Conservation (phyloP, 257 asterid genomes). For the Solanum gandarillasii region DNA sequence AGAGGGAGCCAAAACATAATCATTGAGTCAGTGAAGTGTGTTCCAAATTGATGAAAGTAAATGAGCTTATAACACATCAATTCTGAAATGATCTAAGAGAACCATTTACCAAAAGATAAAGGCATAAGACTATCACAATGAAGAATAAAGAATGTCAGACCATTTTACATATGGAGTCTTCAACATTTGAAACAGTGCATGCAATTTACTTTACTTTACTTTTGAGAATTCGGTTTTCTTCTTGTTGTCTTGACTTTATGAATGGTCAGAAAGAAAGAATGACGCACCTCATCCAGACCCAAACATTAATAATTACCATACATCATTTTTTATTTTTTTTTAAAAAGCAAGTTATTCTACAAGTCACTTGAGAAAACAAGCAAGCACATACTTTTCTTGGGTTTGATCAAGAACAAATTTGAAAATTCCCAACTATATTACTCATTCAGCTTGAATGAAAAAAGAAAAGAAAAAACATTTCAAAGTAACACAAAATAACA, state of each 20-base stretch:
- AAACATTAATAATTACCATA: background rate
- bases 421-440: background rate
- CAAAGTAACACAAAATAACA: background rate
- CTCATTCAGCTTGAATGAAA: background rate
- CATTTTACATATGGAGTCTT: background rate
- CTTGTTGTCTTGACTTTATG: background rate
- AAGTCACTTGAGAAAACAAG: background rate
- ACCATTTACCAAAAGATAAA: background rate
- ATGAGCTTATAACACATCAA: background rate
- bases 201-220: background rate
- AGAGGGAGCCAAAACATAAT: background rate
- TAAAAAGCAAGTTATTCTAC: background rate
- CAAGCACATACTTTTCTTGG: background rate
- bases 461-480: background rate
- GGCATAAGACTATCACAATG: background rate
- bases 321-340: too few relatives aligned
- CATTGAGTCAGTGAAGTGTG: background rate
- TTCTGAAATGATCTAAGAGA: background rate
- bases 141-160: background rate
- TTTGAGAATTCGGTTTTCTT: background rate
- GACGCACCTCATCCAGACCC: background rate
- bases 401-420: background rate
- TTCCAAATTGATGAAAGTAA: background rate
- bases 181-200: background rate
- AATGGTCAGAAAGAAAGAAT: background rate